A percentile compares a stretch with the other conserved stretches of the same genome.
Evolutionary conservation across 2,329 filamentous ascomycete genomes (phyloP).

Genomic region (Dryadomyces quercivorus): DNA sequence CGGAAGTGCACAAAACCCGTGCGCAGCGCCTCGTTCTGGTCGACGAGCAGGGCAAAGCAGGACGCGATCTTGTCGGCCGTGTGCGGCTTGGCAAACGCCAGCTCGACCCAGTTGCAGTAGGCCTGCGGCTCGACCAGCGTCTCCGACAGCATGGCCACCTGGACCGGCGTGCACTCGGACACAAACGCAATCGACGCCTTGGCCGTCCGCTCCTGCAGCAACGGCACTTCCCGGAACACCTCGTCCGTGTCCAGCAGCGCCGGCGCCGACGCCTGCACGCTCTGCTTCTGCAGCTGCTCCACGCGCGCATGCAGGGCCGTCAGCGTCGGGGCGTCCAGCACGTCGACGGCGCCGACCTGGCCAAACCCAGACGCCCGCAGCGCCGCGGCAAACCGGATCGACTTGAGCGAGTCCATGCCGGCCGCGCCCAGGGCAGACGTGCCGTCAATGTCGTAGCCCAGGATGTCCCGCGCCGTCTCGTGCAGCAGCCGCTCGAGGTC

Average conservation of each 20-base stretch:
- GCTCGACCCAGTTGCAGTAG: slow-evolving; percentile 69
- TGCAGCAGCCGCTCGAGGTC: slow-evolving; percentile 24
- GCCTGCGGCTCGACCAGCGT: slow-evolving; percentile 44
- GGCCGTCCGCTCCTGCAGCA: slow-evolving; percentile 3
- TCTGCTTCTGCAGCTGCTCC: neutral
- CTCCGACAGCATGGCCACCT: slow-evolving; percentile 70
- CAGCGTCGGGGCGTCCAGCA: slow-evolving; percentile 45
- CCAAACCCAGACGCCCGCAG: slow-evolving; percentile 44
- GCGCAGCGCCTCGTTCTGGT: slow-evolving; percentile 54
- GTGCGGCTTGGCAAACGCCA: slow-evolving; percentile 36
- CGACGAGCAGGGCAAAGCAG: slow-evolving; percentile 37
- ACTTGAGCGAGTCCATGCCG: slow-evolving; percentile 28
- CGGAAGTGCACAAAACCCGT: slow-evolving; percentile 56
- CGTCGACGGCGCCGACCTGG: slow-evolving; percentile 40
- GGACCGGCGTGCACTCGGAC: slow-evolving; percentile 55
- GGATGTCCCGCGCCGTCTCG: slow-evolving; percentile 15
- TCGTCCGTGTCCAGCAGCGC: neutral
- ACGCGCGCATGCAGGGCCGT: slow-evolving; percentile 11
- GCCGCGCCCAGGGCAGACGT: slow-evolving; percentile 18
- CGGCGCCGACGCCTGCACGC: no score
- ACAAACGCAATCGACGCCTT: slow-evolving; percentile 2
- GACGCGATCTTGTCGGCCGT: slow-evolving; percentile 26
- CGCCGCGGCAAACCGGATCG: slow-evolving; percentile 44
- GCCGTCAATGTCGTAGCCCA: slow-evolving; percentile 17
- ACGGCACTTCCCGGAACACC: slow-evolving; percentile 3